Base-by-base conservation (phyloP, 2,329 filamentous ascomycete species). In the Sporothrix pallida region DNA sequence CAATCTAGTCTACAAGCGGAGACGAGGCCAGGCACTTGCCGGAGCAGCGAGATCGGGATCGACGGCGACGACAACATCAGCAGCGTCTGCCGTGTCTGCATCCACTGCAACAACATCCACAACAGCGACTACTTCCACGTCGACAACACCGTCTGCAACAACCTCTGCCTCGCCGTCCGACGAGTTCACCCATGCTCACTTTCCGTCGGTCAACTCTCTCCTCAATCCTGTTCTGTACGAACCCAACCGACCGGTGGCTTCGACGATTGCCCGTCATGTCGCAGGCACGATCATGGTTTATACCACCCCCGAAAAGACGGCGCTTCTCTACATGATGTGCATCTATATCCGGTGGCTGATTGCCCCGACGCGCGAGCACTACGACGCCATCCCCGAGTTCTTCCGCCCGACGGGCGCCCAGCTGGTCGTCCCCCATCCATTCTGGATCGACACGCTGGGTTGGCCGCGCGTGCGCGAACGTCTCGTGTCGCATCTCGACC, bases 371-470 rank as follows among this genome's bases (percentile, higher is more conserved):
- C 42, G 72, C 44, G 70, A 60, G 2, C 72, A 75, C 58, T 75
- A 75, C 70, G 74, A 75, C 50, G 54, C 48, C 48, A 68, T 75
- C 54, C 74, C 74, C 67, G 74, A 74, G 42, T 74, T 72, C 42
- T 56, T 72, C 31, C 63, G 74, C 3, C 74, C 74, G 1, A 72
- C 72, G 1, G 72, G 44, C 12, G 65, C 70, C 12, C 72, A 75
- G 70, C 70, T 74, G 6, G 70, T 58, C 37, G 62, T 74, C 6
- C 74, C 74, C 13, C 74, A 75, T 31, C 72, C 74, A 7, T 67
- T 75, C 3, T 75, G 74, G 74, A 69, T 75, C 9, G 74, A 74
- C 56, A 72, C 70, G 1, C 8, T 75, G 15, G 72, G 46, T 26
- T 74, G 74, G 74, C 74, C 72, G 12, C 50, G 60, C n/a, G 72